Evolutionary conservation across 192 early-diverging fungal genomes (phyloP).

Genomic region (Entomortierella beljakovae): DNA sequence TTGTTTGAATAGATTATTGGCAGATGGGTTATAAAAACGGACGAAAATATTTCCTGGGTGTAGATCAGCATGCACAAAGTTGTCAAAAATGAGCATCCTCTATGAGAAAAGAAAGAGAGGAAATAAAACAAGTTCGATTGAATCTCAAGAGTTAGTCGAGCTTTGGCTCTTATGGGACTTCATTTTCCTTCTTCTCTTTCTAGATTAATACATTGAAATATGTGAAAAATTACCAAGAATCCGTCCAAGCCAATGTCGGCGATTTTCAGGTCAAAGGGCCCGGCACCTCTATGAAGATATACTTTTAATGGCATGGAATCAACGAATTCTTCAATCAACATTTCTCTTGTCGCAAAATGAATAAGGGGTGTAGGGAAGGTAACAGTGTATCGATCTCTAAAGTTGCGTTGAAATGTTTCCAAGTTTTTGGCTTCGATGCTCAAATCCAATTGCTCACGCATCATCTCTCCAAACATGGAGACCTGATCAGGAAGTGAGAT

Average conservation of each 20-base stretch:
- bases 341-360: slow-evolving; percentile 63
- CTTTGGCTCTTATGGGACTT: too few relatives aligned
- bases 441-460: slow-evolving; percentile 91
- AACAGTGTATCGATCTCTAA: slow-evolving; percentile 61
- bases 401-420: slow-evolving; percentile 68
- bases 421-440: slow-evolving; percentile 83
- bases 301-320: slow-evolving; percentile 80
- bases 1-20: slow-evolving; percentile 63
- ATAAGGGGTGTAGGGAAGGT: slow-evolving; percentile 78
- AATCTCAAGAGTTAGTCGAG: too few relatives aligned
- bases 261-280: slow-evolving; percentile 78
- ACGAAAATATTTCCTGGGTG: slow-evolving; percentile 96
- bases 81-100: slow-evolving; percentile 94
- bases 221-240: slow-evolving; percentile 35
- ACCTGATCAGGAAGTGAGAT: slow-evolving; percentile 93
- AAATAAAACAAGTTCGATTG: slow-evolving; percentile 8
- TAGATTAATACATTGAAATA: too few relatives aligned
- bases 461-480: slow-evolving; percentile 89
- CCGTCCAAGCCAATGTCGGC: slow-evolving; percentile 77
- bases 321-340: slow-evolving; percentile 89
- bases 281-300: slow-evolving; percentile 75
- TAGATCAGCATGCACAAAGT: slow-evolving; percentile 94
- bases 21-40: slow-evolving; percentile 75
- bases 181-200: not conserved
- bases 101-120: slow-evolving; percentile 65